Percentiles rank a stretch among this genome's conserved stretches.
phyloP scores from a whole-genome alignment of 1,139 yeast genomes.

The Geotrichum aggregatum region DNA sequence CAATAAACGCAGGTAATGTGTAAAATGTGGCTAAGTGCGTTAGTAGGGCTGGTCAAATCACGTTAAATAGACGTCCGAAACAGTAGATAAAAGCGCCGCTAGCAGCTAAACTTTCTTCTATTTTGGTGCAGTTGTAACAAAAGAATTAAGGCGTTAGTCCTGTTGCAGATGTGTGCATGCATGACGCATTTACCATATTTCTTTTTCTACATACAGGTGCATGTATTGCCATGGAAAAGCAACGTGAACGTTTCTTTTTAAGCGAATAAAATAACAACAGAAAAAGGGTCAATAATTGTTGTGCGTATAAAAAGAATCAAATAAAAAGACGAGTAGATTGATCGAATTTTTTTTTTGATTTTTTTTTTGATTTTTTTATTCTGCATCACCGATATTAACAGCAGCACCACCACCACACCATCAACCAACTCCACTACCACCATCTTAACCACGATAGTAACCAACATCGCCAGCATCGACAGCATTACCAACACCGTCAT shows the following conservation, averaged over 20 bases:
- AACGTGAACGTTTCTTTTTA: background rate
- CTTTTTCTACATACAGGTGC: background rate
- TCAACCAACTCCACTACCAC: background rate
- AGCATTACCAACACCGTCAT: background rate
- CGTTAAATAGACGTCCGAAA: background rate
- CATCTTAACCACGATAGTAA: background rate
- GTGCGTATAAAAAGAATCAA: background rate
- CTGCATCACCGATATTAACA: background rate
- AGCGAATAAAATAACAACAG: background rate
- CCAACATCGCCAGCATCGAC: background rate
- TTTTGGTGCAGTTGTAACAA: constrained; percentile 1
- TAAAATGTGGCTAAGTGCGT: background rate
- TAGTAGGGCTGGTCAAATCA: background rate
- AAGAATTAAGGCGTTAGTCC: background rate
- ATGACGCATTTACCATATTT: background rate
- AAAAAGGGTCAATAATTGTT: background rate
- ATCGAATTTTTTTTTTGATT: background rate
- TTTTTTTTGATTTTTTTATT: background rate
- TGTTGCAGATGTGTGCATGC: background rate
- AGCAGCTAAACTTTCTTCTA: background rate
- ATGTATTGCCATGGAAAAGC: background rate
- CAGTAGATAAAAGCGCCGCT: background rate
- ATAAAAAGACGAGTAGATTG: background rate
- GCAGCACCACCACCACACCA: constrained; percentile 1
- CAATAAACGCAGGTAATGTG: background rate